Evolutionary conservation across 345 rosid genomes (phyloP).

Genomic region (Viola odorata): DNA sequence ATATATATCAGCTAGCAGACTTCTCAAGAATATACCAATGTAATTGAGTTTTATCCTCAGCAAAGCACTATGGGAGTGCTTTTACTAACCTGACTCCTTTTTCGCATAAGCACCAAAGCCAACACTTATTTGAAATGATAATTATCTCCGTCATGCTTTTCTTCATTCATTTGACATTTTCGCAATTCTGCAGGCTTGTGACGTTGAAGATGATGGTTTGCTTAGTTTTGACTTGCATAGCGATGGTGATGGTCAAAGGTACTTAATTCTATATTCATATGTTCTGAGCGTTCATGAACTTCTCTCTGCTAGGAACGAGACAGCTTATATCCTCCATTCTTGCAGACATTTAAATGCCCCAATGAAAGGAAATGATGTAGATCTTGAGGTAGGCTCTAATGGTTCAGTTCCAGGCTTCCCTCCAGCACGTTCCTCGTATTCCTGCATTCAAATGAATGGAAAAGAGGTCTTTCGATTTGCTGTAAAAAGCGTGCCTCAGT

Average conservation of each 20-base stretch:
- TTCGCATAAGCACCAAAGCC: too few relatives aligned
- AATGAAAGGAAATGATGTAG: conserved; percentile 33
- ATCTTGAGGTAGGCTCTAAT: conserved; percentile 48
- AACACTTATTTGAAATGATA: background rate
- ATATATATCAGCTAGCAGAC: too few relatives aligned
- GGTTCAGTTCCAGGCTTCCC: conserved; percentile 64
- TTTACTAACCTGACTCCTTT: too few relatives aligned
- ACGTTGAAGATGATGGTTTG: conserved; percentile 70
- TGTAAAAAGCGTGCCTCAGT: conserved; percentile 70
- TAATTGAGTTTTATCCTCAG: too few relatives aligned
- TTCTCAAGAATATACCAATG: too few relatives aligned
- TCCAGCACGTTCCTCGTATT: conserved; percentile 48
- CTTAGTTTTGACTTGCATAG: conserved; percentile 80
- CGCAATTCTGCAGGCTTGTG: conserved; percentile 64
- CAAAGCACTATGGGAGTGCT: too few relatives aligned
- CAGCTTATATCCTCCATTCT: conserved; percentile 6
- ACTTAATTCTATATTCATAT: conserved; percentile 7
- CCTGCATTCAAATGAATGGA: conserved; percentile 81
- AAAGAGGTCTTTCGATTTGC: conserved; percentile 95
- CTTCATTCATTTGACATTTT: background rate
- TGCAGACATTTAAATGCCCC: conserved; percentile 70
- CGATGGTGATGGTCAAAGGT: conserved; percentile 84
- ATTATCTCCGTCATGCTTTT: background rate
- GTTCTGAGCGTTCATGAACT: conserved; percentile 4
- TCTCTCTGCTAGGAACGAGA: conserved; percentile 10